phyloP scores from a whole-genome alignment of 768 basidiomycete species.

The Phylloporus arenicola region DNA sequence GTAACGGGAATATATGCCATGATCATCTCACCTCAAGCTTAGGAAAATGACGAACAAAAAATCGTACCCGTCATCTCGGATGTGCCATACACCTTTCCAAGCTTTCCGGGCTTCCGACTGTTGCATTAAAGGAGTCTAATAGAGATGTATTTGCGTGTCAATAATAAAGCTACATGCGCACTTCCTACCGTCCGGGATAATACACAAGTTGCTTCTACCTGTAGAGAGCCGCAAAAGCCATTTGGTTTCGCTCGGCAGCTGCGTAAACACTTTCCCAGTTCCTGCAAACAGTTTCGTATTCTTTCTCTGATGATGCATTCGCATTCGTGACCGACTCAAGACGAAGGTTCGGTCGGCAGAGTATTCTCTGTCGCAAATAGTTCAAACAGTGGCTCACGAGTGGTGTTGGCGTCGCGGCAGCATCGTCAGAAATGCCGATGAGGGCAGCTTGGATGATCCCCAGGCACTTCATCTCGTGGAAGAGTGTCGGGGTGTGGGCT shows the following conservation, averaged over 20 bases:
- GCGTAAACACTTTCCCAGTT: conserved; percentile 26
- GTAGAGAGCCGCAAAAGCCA: not conserved
- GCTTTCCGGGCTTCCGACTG: no score
- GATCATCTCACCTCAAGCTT: no score
- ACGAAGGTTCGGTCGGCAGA: conserved; percentile 27
- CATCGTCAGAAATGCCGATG: conserved; percentile 5
- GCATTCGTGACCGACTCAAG: conserved; percentile 22
- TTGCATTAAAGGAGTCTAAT: no score
- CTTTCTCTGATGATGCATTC: conserved; percentile 2
- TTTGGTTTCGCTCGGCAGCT: conserved; percentile 18
- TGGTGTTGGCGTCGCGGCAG: not conserved
- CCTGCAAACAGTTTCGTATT: conserved; percentile 23
- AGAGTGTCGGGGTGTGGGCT: conserved; percentile 33
- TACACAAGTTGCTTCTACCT: not conserved
- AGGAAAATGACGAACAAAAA: no score
- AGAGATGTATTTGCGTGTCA: no score
- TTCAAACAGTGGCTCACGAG: conserved; percentile 31
- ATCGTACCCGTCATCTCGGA: no score
- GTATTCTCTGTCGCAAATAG: conserved; percentile 31
- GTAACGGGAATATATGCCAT: no score
- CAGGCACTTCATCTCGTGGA: conserved; percentile 39
- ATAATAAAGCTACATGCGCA: no score
- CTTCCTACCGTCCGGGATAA: no score
- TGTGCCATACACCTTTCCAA: no score
- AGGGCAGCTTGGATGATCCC: conserved; percentile 29